phyloP scores from a whole-genome alignment of 2,329 filamentous ascomycete genomes.

The Phoma sp. region DNA sequence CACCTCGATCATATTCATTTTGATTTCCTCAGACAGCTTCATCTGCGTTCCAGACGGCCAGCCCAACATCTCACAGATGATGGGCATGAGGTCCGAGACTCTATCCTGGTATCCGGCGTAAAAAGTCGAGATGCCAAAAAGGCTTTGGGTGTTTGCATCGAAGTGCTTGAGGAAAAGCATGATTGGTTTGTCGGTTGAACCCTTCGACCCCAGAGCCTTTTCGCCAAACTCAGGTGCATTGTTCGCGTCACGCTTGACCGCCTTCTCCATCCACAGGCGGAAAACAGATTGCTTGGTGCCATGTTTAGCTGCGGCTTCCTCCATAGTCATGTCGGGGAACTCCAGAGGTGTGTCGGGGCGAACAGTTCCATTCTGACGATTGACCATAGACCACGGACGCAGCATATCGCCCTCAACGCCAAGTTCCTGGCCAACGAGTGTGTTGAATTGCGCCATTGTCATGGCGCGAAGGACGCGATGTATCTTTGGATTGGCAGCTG shows the following conservation, averaged over 20 bases:
- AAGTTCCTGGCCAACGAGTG: conserved; percentile 72
- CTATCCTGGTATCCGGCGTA: conserved; percentile 89
- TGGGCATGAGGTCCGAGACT: conserved; percentile 79
- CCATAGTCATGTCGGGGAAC: conserved; percentile 71
- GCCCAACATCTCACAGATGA: conserved; percentile 81
- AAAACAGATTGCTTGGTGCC: conserved; percentile 72
- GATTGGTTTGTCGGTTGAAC: conserved; percentile 63
- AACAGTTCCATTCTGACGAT: conserved; percentile 95
- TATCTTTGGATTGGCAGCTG: conserved; percentile 69
- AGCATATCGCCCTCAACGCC: conserved; percentile 71
- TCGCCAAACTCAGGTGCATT: conserved; percentile 76
- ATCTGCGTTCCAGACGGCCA: conserved; percentile 79
- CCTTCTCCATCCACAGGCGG: conserved; percentile 80
- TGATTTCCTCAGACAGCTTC: conserved; percentile 93
- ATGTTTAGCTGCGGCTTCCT: conserved; percentile 71
- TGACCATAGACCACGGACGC: conserved; percentile 96
- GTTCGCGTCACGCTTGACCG: conserved; percentile 71
- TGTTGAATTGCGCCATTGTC: conserved; percentile 76
- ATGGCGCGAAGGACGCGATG: conserved; percentile 78
- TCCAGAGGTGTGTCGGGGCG: conserved; percentile 86
- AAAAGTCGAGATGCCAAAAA: conserved; percentile 79
- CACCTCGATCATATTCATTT: conserved; percentile 93
- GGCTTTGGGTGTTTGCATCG: conserved; percentile 74
- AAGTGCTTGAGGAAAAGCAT: conserved; percentile 94
- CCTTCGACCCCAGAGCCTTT: conserved; percentile 61